phyloP scores from a whole-genome alignment of 148 eudicot species.

The Camellia granthamiana region DNA sequence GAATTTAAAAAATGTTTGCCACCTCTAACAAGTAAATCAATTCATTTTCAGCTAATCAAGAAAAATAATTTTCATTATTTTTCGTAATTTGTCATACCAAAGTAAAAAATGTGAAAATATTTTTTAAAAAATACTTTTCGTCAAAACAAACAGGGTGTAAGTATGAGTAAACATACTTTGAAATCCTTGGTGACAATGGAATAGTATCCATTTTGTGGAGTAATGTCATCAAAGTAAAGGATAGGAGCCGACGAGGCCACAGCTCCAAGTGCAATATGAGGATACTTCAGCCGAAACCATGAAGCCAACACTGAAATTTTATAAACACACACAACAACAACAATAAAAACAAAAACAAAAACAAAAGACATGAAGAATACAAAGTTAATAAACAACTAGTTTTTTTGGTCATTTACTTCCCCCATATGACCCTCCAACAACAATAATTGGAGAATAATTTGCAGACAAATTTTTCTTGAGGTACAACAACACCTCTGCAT shows the following conservation, averaged over 20 bases:
- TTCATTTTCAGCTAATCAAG: no score
- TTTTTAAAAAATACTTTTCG: no score
- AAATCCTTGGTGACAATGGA: slow-evolving; percentile 43
- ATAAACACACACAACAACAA: background rate
- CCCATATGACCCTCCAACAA: slow-evolving; percentile 58
- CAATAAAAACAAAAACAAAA: background rate
- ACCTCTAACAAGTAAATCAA: no score
- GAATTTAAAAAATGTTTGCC: no score
- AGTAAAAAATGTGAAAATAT: no score
- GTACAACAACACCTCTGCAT: slow-evolving; percentile 41
- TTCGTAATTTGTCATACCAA: no score
- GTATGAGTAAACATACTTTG: slow-evolving; percentile 15
- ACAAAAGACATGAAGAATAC: background rate
- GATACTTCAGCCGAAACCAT: slow-evolving; percentile 62
- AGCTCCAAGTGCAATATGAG: slow-evolving; percentile 56
- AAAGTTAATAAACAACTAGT: background rate
- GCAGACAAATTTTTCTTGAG: slow-evolving; percentile 38
- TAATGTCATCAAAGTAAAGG: slow-evolving; percentile 43
- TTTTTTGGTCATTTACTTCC: slow-evolving; percentile 28
- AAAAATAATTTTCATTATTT: no score
- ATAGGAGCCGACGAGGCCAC: slow-evolving; percentile 59
- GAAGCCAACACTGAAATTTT: slow-evolving; percentile 43
- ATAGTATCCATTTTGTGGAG: slow-evolving; percentile 37
- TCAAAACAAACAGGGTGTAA: background rate
- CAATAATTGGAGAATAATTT: slow-evolving; percentile 42